Evolutionary conservation across 768 basidiomycete genomes (phyloP), one percentile per base, ranked within the genome.

Genomic region (Podaxis mareebaensis): DNA sequence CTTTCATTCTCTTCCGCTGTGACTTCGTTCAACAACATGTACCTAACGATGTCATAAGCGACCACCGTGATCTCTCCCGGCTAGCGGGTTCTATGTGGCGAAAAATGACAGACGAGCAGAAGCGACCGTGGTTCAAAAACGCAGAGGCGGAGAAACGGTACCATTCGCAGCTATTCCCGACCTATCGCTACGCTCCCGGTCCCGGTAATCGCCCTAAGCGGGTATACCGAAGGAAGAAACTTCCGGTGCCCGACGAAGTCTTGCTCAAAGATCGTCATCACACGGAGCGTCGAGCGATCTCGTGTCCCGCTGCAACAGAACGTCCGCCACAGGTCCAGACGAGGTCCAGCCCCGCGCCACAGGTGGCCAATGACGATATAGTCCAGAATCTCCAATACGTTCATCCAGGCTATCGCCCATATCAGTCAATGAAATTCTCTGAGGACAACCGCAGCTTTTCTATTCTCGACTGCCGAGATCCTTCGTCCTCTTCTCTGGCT

Each of bases 1-100:
- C 90, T 0, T 93, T 93, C 75, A 91, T 93, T 66, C 82, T 92
- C 65, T 93, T 91, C 71, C 83, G 91, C 46, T 89, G 85, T 70
- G 85, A 91, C 70, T 86, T 90, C 58, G 85, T 89, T 15, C 81
- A 84, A 56, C 85, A 89, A 65, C 24, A 52, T 38, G 38, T 53
- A 38, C 52, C 49, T 5, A 36, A 42, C 22, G 52, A 61, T 6
- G 26, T 53, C 40, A 53, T 61, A 52, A 61, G n/a, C 22, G 60
- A 61, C 24, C 60, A 61, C 10, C 60, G 60, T 2, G 60, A 61
- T n/a, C 39, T 61, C 20, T 61, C 60, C 7, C 38, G 40, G 17
- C 26, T 61, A 11, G 60, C 60, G 7, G 60, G 60, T 22, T 40
- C 15, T 33, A 33, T 61, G 52, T 61, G 60, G 60, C 52, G 60